Conservation (phyloP, 2,329 filamentous ascomycete genomes). For the Raffaelea albimanens region DNA sequence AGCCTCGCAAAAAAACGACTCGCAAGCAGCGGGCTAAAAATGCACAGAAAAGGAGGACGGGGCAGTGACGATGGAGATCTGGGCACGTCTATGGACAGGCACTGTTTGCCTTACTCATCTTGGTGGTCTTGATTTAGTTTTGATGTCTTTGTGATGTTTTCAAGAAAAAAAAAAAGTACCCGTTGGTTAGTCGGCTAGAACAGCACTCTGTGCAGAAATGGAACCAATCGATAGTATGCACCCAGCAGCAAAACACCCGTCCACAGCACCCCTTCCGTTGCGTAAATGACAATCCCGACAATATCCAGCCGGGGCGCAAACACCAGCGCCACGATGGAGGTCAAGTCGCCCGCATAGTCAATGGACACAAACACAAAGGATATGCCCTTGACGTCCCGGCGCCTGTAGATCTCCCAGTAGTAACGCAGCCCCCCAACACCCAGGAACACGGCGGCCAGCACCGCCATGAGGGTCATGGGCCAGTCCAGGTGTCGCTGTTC, state of each 20-base stretch:
- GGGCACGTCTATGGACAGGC: too few relatives aligned
- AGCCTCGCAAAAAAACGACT: too few relatives aligned
- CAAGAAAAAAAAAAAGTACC: too few relatives aligned
- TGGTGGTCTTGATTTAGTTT: too few relatives aligned
- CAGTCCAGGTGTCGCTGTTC: conserved; percentile 35
- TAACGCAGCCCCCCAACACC: conserved; percentile 58
- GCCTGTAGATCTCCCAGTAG: conserved; percentile 59
- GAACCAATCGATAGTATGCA: background rate
- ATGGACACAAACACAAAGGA: conserved; percentile 64
- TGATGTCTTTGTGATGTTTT: too few relatives aligned
- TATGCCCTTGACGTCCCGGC: conserved; percentile 59
- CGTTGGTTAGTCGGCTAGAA: too few relatives aligned
- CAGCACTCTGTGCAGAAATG: too few relatives aligned
- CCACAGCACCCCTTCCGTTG: conserved; percentile 57
- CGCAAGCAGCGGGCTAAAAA: too few relatives aligned
- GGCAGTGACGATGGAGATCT: too few relatives aligned
- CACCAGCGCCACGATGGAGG: conserved; percentile 54
- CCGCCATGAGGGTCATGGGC: conserved; percentile 59
- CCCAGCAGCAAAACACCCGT: conserved; percentile 43
- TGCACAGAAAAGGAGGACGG: too few relatives aligned
- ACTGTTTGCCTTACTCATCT: too few relatives aligned
- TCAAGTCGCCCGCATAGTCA: conserved; percentile 59
- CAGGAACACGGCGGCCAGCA: conserved; percentile 52
- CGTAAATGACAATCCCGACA: conserved; percentile 58
- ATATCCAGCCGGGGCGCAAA: conserved; percentile 51